Base-by-base conservation (phyloP, 495 filamentous ascomycete species). In the Aspergillus taichungensis region DNA sequence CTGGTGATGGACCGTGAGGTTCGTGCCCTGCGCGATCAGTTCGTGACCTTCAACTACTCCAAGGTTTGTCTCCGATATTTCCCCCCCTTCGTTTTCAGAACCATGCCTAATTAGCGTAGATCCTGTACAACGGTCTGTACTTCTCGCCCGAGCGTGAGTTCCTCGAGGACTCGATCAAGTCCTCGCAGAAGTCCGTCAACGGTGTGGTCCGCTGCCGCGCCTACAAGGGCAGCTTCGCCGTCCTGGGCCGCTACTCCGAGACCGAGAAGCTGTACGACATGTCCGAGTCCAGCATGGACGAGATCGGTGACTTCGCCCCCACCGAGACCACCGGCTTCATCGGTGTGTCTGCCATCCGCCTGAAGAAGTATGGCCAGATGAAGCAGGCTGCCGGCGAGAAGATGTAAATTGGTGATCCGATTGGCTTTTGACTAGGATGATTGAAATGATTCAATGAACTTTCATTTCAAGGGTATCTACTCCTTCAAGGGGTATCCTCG, bases 181-280 rank as follows among this genome's bases (percentile, higher is more conserved):
- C 78, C 59, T 77, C 72, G 53, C 88, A 94, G 68, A 77, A 80
- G 84, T 83, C 50, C 57, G 65, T 77, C 47, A 82, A 82, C 59
- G 85, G 81, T 52, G 67, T 75, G 55, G 87, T 95, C 58, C 74
- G 84, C 45, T 75, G 79, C 66, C 73, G 76, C 35, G 69, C 66
- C 46, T 94, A 87, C 76, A 92, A 94, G 76, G 90, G 89, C 52
- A 74, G 57, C 55, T 74, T 84, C 49, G 79, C 68, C 58, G 74
- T 92, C 24, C 70, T 95, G 13, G 88, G 88, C 54, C 79, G 90
- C 42, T 82, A 71, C 62, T 79, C 70, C 55, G 75, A 83, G 56
- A 85, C 84, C 45, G 81, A 83, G 75, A 94, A 94, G 74, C 77
- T 95, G 45, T 95, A 97, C 68, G 77, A 78, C 62, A 78, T 78